A percentile compares a stretch with the other conserved stretches of the same genome.
Conservation (phyloP, 106 monocot species). For the Alisma plantagoaquatica region DNA sequence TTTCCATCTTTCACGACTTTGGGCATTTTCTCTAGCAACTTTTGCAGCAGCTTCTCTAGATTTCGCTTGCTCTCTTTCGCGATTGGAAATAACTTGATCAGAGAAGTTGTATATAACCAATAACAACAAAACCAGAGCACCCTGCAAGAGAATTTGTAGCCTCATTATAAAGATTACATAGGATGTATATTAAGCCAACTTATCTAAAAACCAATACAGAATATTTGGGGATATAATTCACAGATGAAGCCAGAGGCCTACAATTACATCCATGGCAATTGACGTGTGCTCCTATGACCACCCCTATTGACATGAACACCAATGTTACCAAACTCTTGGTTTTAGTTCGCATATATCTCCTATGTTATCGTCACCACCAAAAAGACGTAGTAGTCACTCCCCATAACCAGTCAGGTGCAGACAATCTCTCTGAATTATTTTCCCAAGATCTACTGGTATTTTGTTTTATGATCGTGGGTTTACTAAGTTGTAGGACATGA, state of each 20-base stretch:
- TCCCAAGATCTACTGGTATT: too few relatives aligned
- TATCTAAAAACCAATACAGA: too few relatives aligned
- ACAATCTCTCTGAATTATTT: too few relatives aligned
- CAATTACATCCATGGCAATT: too few relatives aligned
- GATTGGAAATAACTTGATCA: slow-evolving; percentile 51
- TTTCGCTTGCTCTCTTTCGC: slow-evolving; percentile 77
- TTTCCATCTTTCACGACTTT: slow-evolving; percentile 88
- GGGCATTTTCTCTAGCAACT: slow-evolving; percentile 67
- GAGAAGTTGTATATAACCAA: slow-evolving; percentile 87
- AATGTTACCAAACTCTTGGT: too few relatives aligned
- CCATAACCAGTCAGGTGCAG: too few relatives aligned
- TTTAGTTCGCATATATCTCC: too few relatives aligned
- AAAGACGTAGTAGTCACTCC: too few relatives aligned
- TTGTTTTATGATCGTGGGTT: too few relatives aligned
- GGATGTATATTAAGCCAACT: neutral
- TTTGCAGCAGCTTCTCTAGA: slow-evolving; percentile 86
- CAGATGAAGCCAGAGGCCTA: neutral
- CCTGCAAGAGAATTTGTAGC: slow-evolving; percentile 21
- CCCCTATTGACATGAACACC: neutral
- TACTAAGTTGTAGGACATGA: too few relatives aligned
- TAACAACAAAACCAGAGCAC: slow-evolving; percentile 46
- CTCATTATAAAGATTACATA: neutral
- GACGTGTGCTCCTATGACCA: slow-evolving; percentile 1
- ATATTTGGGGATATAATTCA: too few relatives aligned
- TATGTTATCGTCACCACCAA: too few relatives aligned